A percentile compares a stretch with the other conserved stretches of the same genome.
Conservation (phyloP, 169 alveolate species). For the Plasmodium cynomolgi region DNA sequence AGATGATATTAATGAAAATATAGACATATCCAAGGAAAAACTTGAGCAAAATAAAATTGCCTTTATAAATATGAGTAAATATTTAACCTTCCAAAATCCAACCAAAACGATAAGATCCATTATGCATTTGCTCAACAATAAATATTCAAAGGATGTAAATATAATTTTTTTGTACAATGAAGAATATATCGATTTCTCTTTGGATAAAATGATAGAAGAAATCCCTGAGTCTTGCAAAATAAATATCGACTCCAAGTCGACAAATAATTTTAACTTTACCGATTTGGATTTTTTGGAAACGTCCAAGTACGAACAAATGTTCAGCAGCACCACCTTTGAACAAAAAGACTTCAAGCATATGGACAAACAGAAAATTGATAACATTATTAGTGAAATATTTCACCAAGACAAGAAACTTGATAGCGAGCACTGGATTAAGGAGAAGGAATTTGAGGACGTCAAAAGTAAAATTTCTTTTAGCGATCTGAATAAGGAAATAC, state of each 20-base stretch:
- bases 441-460: conserved; percentile 17
- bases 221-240: background rate
- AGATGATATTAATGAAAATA: conserved; percentile 53
- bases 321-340: background rate
- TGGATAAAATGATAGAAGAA: background rate
- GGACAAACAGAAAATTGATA: conserved; percentile 28
- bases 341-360: conserved; percentile 5
- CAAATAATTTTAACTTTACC: conserved; percentile 11
- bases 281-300: conserved; percentile 41
- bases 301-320: conserved; percentile 45
- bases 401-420: background rate
- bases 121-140: conserved; percentile 41
- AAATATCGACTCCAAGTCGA: background rate
- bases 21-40: conserved; percentile 53
- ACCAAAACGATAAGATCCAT: conserved; percentile 56
- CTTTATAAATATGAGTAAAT: conserved; percentile 64
- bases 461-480: conserved; percentile 10
- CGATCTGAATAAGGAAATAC: conserved; percentile 22
- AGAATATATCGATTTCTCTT: conserved; percentile 21
- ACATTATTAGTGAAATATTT: conserved; percentile 25
- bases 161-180: conserved; percentile 56
- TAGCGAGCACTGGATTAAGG: conserved; percentile 45
- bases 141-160: conserved; percentile 38
- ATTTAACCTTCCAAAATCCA: conserved; percentile 51
- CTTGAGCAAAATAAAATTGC: conserved; percentile 17